Evolutionary conservation across 2,329 filamentous ascomycete genomes (phyloP).

Genomic region (Penicillium psychrosexuale): DNA sequence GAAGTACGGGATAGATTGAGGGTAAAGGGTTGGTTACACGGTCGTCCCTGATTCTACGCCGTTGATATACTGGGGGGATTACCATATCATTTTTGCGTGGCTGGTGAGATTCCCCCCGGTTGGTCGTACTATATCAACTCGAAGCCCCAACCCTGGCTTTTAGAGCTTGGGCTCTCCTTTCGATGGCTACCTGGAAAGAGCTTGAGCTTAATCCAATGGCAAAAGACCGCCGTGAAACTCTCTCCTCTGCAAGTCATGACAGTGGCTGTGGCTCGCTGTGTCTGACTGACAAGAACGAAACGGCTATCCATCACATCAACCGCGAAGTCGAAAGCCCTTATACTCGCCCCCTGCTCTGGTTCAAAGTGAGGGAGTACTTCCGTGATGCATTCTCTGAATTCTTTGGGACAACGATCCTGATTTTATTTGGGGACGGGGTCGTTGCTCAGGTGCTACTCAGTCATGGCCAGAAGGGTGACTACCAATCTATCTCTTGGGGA

Average conservation of each 20-base stretch:
- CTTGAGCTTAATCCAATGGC: slow-evolving; percentile 15
- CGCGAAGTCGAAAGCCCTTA: slow-evolving; percentile 5
- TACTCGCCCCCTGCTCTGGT: slow-evolving; percentile 48
- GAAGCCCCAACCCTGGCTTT: background rate
- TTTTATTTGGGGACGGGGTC: slow-evolving; percentile 68
- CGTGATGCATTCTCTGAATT: slow-evolving; percentile 65
- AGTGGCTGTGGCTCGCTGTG: slow-evolving; percentile 20
- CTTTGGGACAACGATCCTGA: slow-evolving; percentile 64
- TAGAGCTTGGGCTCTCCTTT: background rate
- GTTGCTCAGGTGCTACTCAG: slow-evolving; percentile 67
- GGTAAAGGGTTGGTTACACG: slow-evolving; percentile 16
- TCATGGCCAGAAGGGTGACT: slow-evolving; percentile 42
- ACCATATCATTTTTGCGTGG: background rate
- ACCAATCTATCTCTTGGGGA: slow-evolving; percentile 54
- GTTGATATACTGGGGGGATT: slow-evolving; percentile 17
- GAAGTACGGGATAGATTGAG: background rate
- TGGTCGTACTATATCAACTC: slow-evolving; percentile 7
- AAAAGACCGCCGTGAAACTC: slow-evolving; percentile 15
- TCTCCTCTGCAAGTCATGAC: slow-evolving; percentile 11
- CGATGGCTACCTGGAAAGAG: slow-evolving; percentile 12
- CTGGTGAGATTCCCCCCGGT: background rate
- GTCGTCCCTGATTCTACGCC: slow-evolving; percentile 1
- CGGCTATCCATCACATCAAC: slow-evolving; percentile 16
- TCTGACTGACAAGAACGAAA: slow-evolving; percentile 16
- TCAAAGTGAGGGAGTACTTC: slow-evolving; percentile 49